Base-by-base conservation (phyloP, 2,329 filamentous ascomycete genomes). In the Xylaria sp. region DNA sequence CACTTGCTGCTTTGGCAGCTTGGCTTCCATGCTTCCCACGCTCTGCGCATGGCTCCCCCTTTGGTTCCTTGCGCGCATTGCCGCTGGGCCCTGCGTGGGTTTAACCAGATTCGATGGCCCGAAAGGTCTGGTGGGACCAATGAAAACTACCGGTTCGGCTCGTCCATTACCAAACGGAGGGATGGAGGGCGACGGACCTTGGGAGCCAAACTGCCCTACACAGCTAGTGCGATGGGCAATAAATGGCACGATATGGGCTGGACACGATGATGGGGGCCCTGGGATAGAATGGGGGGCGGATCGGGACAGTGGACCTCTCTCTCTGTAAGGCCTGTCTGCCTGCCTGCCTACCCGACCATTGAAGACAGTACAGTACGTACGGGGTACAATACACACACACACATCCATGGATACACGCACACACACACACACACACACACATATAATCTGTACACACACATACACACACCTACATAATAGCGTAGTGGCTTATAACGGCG, bases 91-190 rank as follows among this genome's bases (percentile, higher is more conserved):
- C 52, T 57, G 60, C 52, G 53, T 54, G 38, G 54, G 54, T 54
- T 57, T 54, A 59, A 64, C 61, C 57, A 61, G 52, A 64, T 63
- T 63, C 48, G 57, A 62, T 52, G 43, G 48, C 43, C 59, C 48
- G 52, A 54, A 47, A 51, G 43, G 21, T 60, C 44, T 44, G 45
- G 54, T 58, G 63, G 64, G 61, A 66, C 64, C 64, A 66, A 66
- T 66, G 45, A 63, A 34, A 60, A 53, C 38, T 39, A 22, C 21
- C 52, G 38, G 56, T 56, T 56, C 45, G 49, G 58, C 46, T 52
- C 52, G 55, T 44, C 48, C 51, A 60, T 63, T 66, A 62, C 61
- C 62, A 65, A 61, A 61, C 61, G 59, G 57, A 63, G 56, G 62
- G 50, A 60, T 60, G 47, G 41, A 52, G 49, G 39, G 50, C n/a